phyloP scores from a whole-genome alignment of 2,329 filamentous ascomycete genomes.

The Capronia americana region DNA sequence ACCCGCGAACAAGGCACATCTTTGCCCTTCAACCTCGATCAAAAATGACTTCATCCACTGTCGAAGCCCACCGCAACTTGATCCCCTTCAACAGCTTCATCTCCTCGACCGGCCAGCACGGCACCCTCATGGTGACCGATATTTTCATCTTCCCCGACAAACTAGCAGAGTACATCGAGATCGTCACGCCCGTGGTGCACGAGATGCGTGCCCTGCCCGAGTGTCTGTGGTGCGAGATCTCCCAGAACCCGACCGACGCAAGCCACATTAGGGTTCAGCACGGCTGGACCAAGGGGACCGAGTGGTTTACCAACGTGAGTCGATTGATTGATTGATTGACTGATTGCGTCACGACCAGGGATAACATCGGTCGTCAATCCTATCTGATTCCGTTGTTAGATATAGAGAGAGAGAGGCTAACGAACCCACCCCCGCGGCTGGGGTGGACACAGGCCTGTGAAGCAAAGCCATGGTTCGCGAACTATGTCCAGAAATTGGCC shows the following conservation, averaged over 20 bases:
- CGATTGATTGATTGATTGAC: too few species aligned
- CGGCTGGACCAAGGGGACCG: conserved; percentile 28
- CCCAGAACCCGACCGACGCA: conserved; percentile 21
- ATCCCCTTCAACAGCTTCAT: conserved; percentile 24
- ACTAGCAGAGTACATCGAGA: conserved; percentile 23
- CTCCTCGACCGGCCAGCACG: conserved; percentile 16
- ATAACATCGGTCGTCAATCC: too few species aligned
- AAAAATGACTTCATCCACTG: conserved; percentile 1
- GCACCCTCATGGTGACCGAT: conserved; percentile 25
- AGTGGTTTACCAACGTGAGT: conserved; percentile 25
- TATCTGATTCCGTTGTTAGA: too few species aligned
- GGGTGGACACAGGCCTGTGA: conserved; percentile 21
- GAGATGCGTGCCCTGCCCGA: conserved; percentile 24
- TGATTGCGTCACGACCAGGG: too few species aligned
- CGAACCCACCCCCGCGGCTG: too few species aligned
- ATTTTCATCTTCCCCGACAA: conserved; percentile 26
- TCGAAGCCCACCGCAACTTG: conserved; percentile 19
- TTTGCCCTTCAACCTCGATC: background rate
- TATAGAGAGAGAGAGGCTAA: too few species aligned
- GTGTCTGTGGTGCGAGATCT: conserved; percentile 29
- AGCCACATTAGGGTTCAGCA: conserved; percentile 26
- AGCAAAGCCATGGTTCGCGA: conserved; percentile 26
- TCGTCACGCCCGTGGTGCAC: conserved; percentile 24
- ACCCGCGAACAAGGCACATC: background rate
- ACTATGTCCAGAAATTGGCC: conserved; percentile 25